phyloP scores from a whole-genome alignment of 768 basidiomycete species.

The Rickenella mellea region DNA sequence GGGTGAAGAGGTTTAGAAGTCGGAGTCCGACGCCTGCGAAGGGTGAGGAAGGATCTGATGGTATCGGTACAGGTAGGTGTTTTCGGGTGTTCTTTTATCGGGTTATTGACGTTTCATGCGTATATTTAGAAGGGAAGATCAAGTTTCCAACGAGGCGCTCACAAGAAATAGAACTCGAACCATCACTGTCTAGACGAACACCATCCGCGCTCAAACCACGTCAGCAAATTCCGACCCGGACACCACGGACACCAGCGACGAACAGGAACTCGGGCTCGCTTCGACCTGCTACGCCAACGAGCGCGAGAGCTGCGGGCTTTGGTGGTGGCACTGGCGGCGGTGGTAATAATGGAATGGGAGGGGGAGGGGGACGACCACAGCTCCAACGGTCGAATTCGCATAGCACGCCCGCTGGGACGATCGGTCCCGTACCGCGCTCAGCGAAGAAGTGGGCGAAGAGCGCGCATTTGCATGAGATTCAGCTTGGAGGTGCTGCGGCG shows the following conservation, averaged over 20 bases:
- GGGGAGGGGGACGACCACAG: slow-evolving; percentile 24
- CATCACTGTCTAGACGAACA: not conserved
- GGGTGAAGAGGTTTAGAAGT: slow-evolving; percentile 30
- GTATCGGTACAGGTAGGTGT: too few species aligned
- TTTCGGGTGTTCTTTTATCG: not conserved
- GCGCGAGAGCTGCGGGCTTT: slow-evolving; percentile 21
- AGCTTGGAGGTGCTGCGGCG: not conserved
- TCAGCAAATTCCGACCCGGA: slow-evolving; percentile 3
- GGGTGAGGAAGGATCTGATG: too few species aligned
- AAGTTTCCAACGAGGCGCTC: not conserved
- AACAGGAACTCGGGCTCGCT: slow-evolving; percentile 16
- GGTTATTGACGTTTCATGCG: not conserved
- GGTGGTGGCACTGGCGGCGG: not conserved
- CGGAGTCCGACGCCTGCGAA: slow-evolving; percentile 15
- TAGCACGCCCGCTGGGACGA: slow-evolving; percentile 11
- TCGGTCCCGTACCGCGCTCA: slow-evolving; percentile 30
- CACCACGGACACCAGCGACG: slow-evolving; percentile 7
- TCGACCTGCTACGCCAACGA: slow-evolving; percentile 4
- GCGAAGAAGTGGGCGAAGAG: slow-evolving; percentile 53
- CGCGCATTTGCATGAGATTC: slow-evolving; percentile 63
- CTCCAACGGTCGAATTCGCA: slow-evolving; percentile 40
- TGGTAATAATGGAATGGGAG: not conserved
- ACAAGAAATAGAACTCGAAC: not conserved
- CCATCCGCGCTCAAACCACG: not conserved
- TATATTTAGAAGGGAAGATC: not conserved